Evolutionary conservation across 2,329 filamentous ascomycete genomes (phyloP), one percentile per base, ranked within the genome.

Genomic region (Cadophora luteo-olivacea): DNA sequence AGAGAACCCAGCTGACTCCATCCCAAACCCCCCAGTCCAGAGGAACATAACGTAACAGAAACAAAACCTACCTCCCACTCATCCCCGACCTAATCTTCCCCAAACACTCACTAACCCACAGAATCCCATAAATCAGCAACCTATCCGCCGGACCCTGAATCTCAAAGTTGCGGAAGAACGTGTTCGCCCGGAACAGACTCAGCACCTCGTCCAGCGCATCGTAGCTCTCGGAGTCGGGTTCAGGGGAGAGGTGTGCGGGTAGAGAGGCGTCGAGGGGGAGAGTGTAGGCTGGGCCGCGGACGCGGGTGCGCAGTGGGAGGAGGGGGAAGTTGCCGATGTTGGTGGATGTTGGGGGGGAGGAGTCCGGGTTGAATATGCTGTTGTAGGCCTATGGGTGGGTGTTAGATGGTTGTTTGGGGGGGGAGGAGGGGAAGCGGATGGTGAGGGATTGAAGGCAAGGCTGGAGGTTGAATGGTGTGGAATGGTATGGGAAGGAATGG

Each of bases 91-190:
- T 93, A 78, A 98, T 94, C 86, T 96, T 97, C 76, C 86, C 85
- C 79, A 99, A 83, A 76, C 93, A 94, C 81, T 98, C 94, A 82
- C 91, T 95, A 77, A 98, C 87, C 82, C 95, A 98, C 79, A 97
- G 87, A 80, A 97, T 99, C 71, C 95, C 95, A 83, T 99, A 99
- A 78, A 98, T 94, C 74, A 99, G 86, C 77, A 98, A 89, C 51
- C 96, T 88, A 82, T 99, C 96, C 68, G 96, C 95, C 32, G 93
- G 92, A 16, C 96, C 96, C 82, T 97, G 95, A 84, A 98, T 97
- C 85, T 98, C 96, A 77, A 99, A 99, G 86, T 98, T 99, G 77
- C 96, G 92, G 87, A 98, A 99, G 82, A 99, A 95, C 69, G 95
- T 97, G 85, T 99, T 98, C 77, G 96, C 95, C 73, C 96, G 93